Base-by-base conservation (phyloP, 2,329 filamentous ascomycete species). In the Xylaria sp. region DNA sequence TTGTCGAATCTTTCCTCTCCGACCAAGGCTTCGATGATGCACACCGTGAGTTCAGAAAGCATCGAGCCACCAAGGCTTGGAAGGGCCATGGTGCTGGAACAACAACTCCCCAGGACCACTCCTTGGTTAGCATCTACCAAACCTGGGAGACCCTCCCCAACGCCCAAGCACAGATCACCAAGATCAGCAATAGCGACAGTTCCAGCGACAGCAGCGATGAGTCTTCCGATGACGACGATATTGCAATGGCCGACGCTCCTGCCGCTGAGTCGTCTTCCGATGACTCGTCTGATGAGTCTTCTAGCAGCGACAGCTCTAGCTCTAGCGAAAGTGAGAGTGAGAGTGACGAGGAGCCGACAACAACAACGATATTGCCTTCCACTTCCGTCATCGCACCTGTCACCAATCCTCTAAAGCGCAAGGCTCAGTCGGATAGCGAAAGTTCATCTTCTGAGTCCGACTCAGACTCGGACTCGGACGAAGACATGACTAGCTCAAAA, bases 1-100 rank as follows among this genome's bases (percentile, higher is more conserved):
- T 93, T 18, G 85, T 94, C 74, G 88, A 88, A 70, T 80, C 82
- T 25, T 94, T 93, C 79, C 84, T 94, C 59, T 84, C 85, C 50
- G 85, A 90, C 54, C 85, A 91, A 78, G 86, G 88, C n/a, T 91
- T 92, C 75, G 79, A 84, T 57, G 83, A 84, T 67, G 87, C 91
- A 54, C 87, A 86, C 75, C 82, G 84, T 68, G 86, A 88, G 5
- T 91, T 93, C 75, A 83, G 84, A 74, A 88, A 90, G 77, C 89
- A 93, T 76, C 83, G 87, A 62, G 85, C 81, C 77, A 84, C 82
- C 79, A 85, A 85, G 71, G 84, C 83, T 60, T 86, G 83, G 83
- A 78, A 82, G 53, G 75, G 76, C 23, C 71, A 80, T 23, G 72
- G 69, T 55, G 51, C 74, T 63, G 70, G 57, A 48, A 74, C 75